Percentiles rank a stretch among this genome's conserved stretches.
phyloP scores from a whole-genome alignment of 768 basidiomycete genomes.

The Lyophyllum semitale region DNA sequence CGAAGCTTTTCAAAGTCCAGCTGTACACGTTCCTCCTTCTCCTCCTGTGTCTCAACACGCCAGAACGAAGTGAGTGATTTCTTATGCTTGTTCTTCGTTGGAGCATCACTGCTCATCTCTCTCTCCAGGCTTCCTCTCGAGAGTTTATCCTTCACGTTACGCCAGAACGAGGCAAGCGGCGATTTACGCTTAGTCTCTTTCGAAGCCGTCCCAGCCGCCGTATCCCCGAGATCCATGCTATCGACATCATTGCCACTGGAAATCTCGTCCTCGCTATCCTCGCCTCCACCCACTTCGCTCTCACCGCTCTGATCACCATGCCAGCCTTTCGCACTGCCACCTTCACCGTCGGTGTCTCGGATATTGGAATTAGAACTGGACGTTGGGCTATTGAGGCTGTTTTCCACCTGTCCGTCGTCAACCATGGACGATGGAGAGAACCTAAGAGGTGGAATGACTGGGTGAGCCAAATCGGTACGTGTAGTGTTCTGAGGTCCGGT shows the following conservation, averaged over 20 bases:
- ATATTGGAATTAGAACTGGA: neutral
- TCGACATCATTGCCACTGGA: neutral
- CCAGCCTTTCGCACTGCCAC: neutral
- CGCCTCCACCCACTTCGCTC: neutral
- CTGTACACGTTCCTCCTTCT: neutral
- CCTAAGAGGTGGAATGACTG: no score
- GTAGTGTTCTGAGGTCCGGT: no score
- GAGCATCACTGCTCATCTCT: neutral
- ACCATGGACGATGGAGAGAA: no score
- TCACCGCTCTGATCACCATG: neutral
- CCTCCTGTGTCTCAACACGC: neutral
- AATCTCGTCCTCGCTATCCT: neutral
- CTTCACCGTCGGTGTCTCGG: neutral
- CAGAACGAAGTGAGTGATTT: neutral
- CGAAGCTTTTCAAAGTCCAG: neutral
- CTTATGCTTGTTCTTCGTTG: neutral
- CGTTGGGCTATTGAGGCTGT: neutral
- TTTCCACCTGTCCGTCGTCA: no score
- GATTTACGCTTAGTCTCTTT: no score
- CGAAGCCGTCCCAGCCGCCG: no score
- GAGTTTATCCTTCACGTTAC: neutral
- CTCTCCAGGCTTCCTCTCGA: neutral
- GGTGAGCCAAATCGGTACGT: no score
- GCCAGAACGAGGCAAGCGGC: no score
- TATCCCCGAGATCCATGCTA: no score